Evolutionary conservation across 768 basidiomycete species (phyloP), one percentile per base, ranked within the genome.

Genomic region (Trametes maxima): DNA sequence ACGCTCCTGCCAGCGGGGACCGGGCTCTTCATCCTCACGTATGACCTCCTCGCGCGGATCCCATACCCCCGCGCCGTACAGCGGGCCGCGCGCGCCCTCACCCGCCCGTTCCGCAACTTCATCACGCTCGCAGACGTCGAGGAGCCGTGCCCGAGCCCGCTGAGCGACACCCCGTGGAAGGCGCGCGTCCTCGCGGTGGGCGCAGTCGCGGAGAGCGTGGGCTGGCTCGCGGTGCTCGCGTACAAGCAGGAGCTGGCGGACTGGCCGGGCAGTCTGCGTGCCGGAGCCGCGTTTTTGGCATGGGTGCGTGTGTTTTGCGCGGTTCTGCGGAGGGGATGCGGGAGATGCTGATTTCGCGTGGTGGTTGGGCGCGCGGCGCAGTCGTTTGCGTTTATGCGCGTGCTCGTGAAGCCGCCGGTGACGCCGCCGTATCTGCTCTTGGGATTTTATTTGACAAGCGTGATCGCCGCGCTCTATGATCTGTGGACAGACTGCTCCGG

Each of bases 351-450:
- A 40, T 43, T 19, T 33, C 37, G 22, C 33, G 24, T 19, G 37
- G 19, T 19, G 54, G 44, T 56, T 50, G 28, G 28, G 28, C 28
- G 28, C 28, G 28, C 28, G 28, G 28, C 21, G 16, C 59, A 86
- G 85, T 68, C 66, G 42, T 85, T 82, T 67, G 78, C 79, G 28
- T 69, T 77, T 28, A 63, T 81, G 52, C 71, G 75, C 52, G 65
- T 78, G 60, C 54, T 75, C 28, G 59, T 77, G 24, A 80, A 70
- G 62, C 79, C 81, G 2, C 80, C 80, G 1, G 65, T 67, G 56
- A 85, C 84, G 1, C 77, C 83, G 5, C 85, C 86, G n/a, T 85
- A 82, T 68, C 66, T 82, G 19, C 75, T 80, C 11, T 72, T 83
- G 28, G 57, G 74, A 7, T 79, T 83, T 64, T 79, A 79, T 24